These are phyloP conservation scores for Camellia lanceoleosa DNA, from an alignment of 148 eudicot species.

Conservation along the genomic window DNA sequence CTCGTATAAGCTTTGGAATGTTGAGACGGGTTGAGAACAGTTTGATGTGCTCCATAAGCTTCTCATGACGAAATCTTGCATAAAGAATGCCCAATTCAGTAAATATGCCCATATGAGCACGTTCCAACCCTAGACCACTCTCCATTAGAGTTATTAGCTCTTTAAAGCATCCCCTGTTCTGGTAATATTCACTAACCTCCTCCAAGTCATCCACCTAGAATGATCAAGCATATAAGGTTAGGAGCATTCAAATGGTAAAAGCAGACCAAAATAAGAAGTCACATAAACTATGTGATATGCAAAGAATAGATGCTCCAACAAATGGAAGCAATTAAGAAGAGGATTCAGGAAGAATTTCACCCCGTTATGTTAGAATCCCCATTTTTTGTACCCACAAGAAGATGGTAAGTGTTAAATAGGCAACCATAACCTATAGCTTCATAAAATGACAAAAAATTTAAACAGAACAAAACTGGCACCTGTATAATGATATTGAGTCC, in stretches of 20 bases:
- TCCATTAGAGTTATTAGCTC: constrained; percentile 89
- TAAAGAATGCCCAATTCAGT: constrained; percentile 93
- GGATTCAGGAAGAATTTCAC: too few species aligned
- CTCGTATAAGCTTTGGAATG: constrained; percentile 91
- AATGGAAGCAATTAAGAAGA: too few species aligned
- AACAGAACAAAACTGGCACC: constrained; percentile 27
- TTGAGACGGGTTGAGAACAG: constrained; percentile 88
- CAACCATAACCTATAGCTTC: neutral
- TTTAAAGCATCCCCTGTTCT: constrained; percentile 87
- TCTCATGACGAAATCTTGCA: constrained; percentile 89
- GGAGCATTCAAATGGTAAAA: too few species aligned
- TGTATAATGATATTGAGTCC: constrained; percentile 90
- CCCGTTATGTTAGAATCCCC: too few species aligned
- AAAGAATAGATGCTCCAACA: too few species aligned
- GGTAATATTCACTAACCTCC: constrained; percentile 85
- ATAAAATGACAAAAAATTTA: too few species aligned
- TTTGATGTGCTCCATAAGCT: constrained; percentile 97
- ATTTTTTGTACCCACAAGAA: too few species aligned
- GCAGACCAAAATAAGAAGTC: too few species aligned
- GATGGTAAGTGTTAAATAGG: neutral
- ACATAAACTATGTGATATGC: too few species aligned
- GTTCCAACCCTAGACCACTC: constrained; percentile 93
- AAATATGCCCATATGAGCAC: constrained; percentile 97
- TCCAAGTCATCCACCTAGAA: constrained; percentile 88
- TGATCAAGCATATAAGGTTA: too few species aligned